A percentile compares a stretch with the other conserved stretches of the same genome.
Conservation (phyloP, 2,329 filamentous ascomycete species). For the Aspergillus felis region DNA sequence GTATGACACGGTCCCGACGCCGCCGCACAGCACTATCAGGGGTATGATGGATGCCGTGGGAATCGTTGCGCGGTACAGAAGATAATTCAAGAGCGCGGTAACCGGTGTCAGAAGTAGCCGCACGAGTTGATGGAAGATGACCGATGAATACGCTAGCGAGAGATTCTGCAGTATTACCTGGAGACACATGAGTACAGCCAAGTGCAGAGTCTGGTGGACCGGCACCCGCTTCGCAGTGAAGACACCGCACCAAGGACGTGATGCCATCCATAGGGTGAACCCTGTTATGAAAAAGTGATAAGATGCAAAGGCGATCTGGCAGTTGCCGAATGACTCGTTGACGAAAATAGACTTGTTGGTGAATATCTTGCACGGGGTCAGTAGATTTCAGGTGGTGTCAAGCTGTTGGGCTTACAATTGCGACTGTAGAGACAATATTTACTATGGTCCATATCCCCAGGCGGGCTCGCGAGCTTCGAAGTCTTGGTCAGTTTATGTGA, state of each 20-base stretch:
- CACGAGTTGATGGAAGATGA: slow-evolving; percentile 20
- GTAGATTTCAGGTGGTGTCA: too few species aligned
- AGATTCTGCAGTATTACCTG: slow-evolving; percentile 21
- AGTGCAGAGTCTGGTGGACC: slow-evolving; percentile 13
- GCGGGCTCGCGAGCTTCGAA: too few species aligned
- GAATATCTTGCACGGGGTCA: slow-evolving; percentile 11
- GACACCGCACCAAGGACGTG: slow-evolving; percentile 13
- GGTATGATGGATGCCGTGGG: slow-evolving; percentile 14
- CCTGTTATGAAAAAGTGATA: slow-evolving; percentile 21
- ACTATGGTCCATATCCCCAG: too few species aligned
- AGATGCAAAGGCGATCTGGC: slow-evolving; percentile 18
- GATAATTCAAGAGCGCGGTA: slow-evolving; percentile 16
- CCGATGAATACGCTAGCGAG: slow-evolving; percentile 17
- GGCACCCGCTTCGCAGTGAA: slow-evolving; percentile 14
- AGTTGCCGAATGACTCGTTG: slow-evolving; percentile 15
- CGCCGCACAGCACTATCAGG: slow-evolving; percentile 12
- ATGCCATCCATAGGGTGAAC: slow-evolving; percentile 14
- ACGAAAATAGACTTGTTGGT: slow-evolving; percentile 20
- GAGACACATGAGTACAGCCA: slow-evolving; percentile 17
- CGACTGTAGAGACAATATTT: too few species aligned
- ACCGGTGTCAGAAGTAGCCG: slow-evolving; percentile 17
- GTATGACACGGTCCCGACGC: slow-evolving; percentile 18
- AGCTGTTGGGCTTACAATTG: too few species aligned
- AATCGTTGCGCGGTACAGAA: slow-evolving; percentile 15
- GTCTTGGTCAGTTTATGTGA: too few species aligned